Evolutionary conservation across 2,329 filamentous ascomycete genomes (phyloP), one percentile per base, ranked within the genome.

Genomic region (Zymoseptoria brevis): DNA sequence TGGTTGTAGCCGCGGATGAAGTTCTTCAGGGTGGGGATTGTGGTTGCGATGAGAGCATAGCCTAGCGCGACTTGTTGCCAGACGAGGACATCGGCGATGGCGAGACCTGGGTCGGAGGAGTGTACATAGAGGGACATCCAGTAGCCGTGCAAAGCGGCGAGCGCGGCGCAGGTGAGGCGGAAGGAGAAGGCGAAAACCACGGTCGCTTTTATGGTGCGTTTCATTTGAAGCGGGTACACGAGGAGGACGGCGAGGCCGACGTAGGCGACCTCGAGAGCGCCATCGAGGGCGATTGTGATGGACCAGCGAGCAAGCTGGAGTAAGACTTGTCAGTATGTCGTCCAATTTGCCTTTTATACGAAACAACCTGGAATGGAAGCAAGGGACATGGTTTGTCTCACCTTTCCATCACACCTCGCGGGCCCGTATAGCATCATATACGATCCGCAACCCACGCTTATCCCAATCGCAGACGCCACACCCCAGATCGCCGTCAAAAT

Each of bases 161-260:
- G 58, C 22, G 66, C 41, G 45, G 61, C 65, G 30, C 65, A 68
- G 26, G 61, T 54, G 19, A 69, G 54, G 29, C 69, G 60, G 54
- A 70, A 69, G n/a, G 61, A 64, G 55, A 71, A 71, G 9, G 68
- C 68, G 41, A 65, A 59, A 29, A 67, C 60, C 13, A 71, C 68
- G 29, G 68, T 66, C 24, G 64, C 16, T 54, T 71, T 71, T 60
- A 70, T 69, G 48, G 66, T 60, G 9, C 54, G 53, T 22, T 60
- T 65, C 69, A 71, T 69, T 50, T 71, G 69, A 4, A 71, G 60
- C 4, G 66, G 67, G 54, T 59, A 65, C 24, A 71, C 64, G 22
- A 70, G 66, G 19, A 64, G 53, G 11, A 68, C 51, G 2, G 66
- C 61, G 1, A 70, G 61, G 8, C 55, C 24, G 55, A 69, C 59